Evolutionary conservation across 768 basidiomycete genomes (phyloP).

Genomic region (Trametes coccinea): DNA sequence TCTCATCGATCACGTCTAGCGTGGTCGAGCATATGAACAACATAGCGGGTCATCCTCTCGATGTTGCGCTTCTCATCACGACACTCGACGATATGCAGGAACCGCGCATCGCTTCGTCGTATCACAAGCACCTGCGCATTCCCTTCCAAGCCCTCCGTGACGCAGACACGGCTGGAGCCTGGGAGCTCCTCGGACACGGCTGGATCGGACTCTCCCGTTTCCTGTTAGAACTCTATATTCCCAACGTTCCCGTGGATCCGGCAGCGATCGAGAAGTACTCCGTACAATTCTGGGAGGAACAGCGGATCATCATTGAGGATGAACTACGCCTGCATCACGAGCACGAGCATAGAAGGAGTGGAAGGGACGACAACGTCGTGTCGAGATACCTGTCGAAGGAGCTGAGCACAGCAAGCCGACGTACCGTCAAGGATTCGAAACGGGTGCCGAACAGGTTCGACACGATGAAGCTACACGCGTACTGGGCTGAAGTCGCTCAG

Average conservation of each 20-base stretch:
- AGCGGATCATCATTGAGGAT: conserved; percentile 41
- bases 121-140: conserved; percentile 14
- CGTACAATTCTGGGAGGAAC: conserved; percentile 43
- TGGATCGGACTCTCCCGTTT: conserved; percentile 66
- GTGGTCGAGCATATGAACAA: not conserved
- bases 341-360: conserved; percentile 57
- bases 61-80: not conserved
- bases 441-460: conserved; percentile 32
- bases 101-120: conserved; percentile 1
- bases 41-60: not conserved
- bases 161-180: not conserved
- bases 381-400: conserved; percentile 45
- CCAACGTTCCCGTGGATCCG: conserved; percentile 86
- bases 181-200: conserved; percentile 37
- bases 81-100: conserved; percentile 1
- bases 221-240: conserved; percentile 73
- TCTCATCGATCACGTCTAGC: not conserved
- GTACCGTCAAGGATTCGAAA: conserved; percentile 31
- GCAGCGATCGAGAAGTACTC: conserved; percentile 59
- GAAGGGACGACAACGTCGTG: conserved; percentile 53
- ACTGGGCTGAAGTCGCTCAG: conserved; percentile 76
- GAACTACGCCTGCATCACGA: conserved; percentile 56
- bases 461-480: conserved; percentile 53
- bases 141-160: not conserved
- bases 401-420: conserved; percentile 33